Evolutionary conservation across 164 flowering plant species (phyloP), one percentile per base, ranked within the genome.

Genomic region (Protea cynaroides): DNA sequence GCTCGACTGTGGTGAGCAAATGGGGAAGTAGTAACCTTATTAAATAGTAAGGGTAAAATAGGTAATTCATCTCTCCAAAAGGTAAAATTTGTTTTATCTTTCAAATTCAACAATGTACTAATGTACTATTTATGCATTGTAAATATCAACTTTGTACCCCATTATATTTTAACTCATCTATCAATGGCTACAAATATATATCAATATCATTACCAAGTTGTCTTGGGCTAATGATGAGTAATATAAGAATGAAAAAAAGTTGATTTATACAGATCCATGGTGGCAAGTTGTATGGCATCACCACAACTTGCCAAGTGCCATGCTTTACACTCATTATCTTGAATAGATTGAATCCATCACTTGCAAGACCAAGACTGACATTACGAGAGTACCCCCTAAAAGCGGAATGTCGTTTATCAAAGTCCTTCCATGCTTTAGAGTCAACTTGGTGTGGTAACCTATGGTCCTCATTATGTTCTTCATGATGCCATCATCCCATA

Each of bases 101-200:
- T 9, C 9, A 37, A 4, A 9, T 37, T 37, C 40, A 4, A 37
- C 61, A 11, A 10, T 3, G 0, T 36, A 14, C 61, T 25, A 72
- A 19, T 2, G 59, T n/a, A n/a, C n/a, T n/a, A n/a, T n/a, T n/a
- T n/a, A n/a, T n/a, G n/a, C n/a, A n/a, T n/a, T n/a, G n/a, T n/a
- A n/a, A n/a, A n/a, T n/a, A n/a, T n/a, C n/a, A n/a, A n/a, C n/a
- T n/a, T n/a, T n/a, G n/a, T n/a, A n/a, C n/a, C n/a, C n/a, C n/a
- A n/a, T n/a, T n/a, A n/a, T n/a, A 23, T 22, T 64, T 72, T 7
- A 64, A 23, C 21, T 67, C 71, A 17, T 67, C 68, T 1, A 72
- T 46, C 13, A 72, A 43, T 15, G 71, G 71, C 17, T 55, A 46
- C 13, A 72, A n/a, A 51, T 44, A 72, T 3, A 63, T 44, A 38